Evolutionary conservation across 768 basidiomycete species (phyloP).

Genomic region (Mycena latifolia): DNA sequence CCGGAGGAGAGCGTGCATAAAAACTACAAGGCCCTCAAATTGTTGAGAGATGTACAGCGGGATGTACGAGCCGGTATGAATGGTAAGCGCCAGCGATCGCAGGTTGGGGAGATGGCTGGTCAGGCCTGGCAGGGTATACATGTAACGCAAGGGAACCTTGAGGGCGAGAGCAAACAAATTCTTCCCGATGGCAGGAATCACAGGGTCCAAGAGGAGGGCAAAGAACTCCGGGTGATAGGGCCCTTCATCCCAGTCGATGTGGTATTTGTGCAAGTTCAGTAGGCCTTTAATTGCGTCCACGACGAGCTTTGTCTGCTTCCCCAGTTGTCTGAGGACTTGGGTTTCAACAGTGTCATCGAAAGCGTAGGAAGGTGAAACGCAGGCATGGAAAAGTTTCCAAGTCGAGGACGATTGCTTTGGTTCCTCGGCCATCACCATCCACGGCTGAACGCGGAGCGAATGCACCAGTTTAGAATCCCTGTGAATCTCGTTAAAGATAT

Average conservation of each 20-base stretch:
- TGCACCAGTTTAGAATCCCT: constrained; percentile 48
- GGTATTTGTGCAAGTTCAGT: constrained; percentile 50
- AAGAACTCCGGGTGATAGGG: constrained; percentile 53
- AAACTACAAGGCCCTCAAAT: constrained; percentile 58
- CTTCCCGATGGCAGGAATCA: constrained; percentile 47
- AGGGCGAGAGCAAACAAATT: constrained; percentile 50
- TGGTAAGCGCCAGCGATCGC: constrained; percentile 48
- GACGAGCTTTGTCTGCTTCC: constrained; percentile 51
- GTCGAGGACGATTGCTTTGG: constrained; percentile 40
- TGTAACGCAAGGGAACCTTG: constrained; percentile 53
- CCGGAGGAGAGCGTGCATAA: constrained; percentile 56
- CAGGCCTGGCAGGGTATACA: constrained; percentile 48
- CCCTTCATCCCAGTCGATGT: constrained; percentile 54
- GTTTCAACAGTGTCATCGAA: constrained; percentile 46
- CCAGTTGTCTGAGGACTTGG: constrained; percentile 49
- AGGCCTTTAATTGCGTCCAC: constrained; percentile 48
- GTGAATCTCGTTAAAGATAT: background rate
- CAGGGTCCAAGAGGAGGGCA: constrained; percentile 49
- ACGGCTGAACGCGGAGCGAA: constrained; percentile 53
- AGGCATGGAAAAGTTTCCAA: constrained; percentile 45
- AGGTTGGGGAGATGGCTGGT: constrained; percentile 46
- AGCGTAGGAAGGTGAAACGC: constrained; percentile 45
- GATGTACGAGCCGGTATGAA: constrained; percentile 48
- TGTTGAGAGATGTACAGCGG: constrained; percentile 46
- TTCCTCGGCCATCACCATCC: constrained; percentile 52